Conservation (phyloP, 306 rosid genomes). For the Dalbergia oliveri region DNA sequence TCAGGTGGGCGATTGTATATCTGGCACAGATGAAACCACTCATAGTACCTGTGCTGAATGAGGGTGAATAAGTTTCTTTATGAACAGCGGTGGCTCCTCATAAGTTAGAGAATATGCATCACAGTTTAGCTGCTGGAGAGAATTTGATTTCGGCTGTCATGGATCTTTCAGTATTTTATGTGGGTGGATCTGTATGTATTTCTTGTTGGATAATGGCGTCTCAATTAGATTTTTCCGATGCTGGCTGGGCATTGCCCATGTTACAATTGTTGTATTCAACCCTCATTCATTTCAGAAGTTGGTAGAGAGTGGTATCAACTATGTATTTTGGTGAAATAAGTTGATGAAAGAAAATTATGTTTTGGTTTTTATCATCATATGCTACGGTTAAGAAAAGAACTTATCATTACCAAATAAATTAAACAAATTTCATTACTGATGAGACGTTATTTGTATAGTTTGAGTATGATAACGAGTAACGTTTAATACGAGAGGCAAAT, state of each 20-base stretch:
- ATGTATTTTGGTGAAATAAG: constrained; percentile 50
- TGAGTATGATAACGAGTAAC: background rate
- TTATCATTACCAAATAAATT: background rate
- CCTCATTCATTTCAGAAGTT: constrained; percentile 42
- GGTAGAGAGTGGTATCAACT: constrained; percentile 25
- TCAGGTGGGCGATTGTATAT: constrained; percentile 96
- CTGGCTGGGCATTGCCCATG: constrained; percentile 18
- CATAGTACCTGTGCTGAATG: constrained; percentile 86
- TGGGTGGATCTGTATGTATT: constrained; percentile 48
- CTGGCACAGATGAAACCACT: constrained; percentile 95
- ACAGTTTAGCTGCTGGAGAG: constrained; percentile 41
- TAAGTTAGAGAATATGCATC: constrained; percentile 39
- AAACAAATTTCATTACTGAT: background rate
- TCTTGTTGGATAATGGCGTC: constrained; percentile 43
- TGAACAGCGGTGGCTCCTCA: constrained; percentile 37
- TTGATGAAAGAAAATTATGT: constrained; percentile 12
- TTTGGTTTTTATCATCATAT: background rate
- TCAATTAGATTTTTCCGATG: constrained; percentile 44
- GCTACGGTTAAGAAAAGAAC: constrained; percentile 10
- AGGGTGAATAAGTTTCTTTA: constrained; percentile 59
- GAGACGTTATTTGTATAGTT: background rate
- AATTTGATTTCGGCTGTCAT: constrained; percentile 45
- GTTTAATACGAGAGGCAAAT: background rate
- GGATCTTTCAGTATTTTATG: constrained; percentile 43
- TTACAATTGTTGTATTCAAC: constrained; percentile 45